Evolutionary conservation across 768 basidiomycete species (phyloP).

Genomic region (Filobasidium wieringae): DNA sequence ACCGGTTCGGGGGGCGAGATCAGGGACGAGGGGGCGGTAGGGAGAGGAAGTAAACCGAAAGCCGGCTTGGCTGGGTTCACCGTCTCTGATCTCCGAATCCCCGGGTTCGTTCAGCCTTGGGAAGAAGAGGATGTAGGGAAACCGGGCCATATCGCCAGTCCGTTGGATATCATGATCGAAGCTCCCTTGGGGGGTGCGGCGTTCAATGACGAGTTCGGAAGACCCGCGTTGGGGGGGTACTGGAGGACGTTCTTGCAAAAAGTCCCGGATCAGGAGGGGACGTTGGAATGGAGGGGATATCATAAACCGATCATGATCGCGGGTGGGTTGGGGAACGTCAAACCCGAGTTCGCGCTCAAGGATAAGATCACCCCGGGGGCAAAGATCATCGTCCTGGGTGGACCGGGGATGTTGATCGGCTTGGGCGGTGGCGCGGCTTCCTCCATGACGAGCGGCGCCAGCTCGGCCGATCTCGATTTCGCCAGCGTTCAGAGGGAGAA

Average conservation of each 20-base stretch:
- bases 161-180: conserved; percentile 93
- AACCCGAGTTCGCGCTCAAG: conserved; percentile 70
- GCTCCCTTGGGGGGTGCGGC: conserved; percentile 87
- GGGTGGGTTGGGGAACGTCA: conserved; percentile 88
- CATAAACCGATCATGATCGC: conserved; percentile 99
- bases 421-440: conserved; percentile 93
- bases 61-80: conserved; percentile 88
- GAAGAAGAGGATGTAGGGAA: conserved; percentile 76
- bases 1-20: conserved; percentile 98
- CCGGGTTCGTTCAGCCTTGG: conserved; percentile 86
- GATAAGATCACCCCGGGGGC: conserved; percentile 63
- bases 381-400: conserved; percentile 83
- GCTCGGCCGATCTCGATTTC: conserved; percentile 88
- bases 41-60: conserved; percentile 89
- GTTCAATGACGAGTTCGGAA: conserved; percentile 97
- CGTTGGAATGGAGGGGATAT: conserved; percentile 56
- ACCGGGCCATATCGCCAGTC: conserved; percentile 79
- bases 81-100: conserved; percentile 83
- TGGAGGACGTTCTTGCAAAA: conserved; percentile 87
- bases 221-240: conserved; percentile 83
- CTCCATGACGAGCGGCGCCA: conserved; percentile 79
- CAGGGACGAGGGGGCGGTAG: conserved; percentile 92
- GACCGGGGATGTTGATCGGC: conserved; percentile 91
- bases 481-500: conserved; percentile 96
- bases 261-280: conserved; percentile 46